A percentile compares a stretch with the other conserved stretches of the same genome.
Conservation (phyloP, 2,329 filamentous ascomycete species). For the Fusarium sp. region DNA sequence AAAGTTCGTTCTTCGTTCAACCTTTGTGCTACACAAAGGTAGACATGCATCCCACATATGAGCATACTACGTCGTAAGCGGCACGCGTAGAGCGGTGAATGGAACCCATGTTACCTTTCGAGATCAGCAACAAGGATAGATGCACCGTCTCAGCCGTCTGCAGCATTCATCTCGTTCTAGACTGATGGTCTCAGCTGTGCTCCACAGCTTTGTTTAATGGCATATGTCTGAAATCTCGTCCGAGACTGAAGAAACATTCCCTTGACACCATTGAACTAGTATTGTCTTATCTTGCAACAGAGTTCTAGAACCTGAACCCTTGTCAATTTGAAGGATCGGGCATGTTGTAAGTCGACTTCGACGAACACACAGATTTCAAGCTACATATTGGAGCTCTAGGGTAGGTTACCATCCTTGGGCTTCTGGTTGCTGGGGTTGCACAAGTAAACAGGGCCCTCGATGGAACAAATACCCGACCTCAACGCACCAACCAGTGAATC, state of each 20-base stretch:
- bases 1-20: background rate
- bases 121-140: constrained; percentile 18
- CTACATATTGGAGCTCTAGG: background rate
- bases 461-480: constrained; percentile 3
- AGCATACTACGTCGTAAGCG: background rate
- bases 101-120: background rate
- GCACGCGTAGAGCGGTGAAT: background rate
- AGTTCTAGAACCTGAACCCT: background rate
- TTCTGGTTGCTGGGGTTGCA: constrained; percentile 31
- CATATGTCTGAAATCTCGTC: background rate
- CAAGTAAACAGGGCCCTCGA: constrained; percentile 5
- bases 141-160: background rate
- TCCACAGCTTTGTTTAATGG: background rate
- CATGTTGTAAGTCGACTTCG: background rate
- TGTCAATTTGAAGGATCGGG: background rate
- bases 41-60: background rate
- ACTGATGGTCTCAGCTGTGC: background rate
- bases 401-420: background rate
- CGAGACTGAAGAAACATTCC: background rate
- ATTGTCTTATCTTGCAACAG: background rate
- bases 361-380: background rate
- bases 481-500: constrained; percentile 7
- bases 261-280: background rate
- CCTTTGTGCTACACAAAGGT: background rate
- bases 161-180: background rate